Evolutionary conservation across 768 basidiomycete species (phyloP).

Genomic region (Mycena indigotica): DNA sequence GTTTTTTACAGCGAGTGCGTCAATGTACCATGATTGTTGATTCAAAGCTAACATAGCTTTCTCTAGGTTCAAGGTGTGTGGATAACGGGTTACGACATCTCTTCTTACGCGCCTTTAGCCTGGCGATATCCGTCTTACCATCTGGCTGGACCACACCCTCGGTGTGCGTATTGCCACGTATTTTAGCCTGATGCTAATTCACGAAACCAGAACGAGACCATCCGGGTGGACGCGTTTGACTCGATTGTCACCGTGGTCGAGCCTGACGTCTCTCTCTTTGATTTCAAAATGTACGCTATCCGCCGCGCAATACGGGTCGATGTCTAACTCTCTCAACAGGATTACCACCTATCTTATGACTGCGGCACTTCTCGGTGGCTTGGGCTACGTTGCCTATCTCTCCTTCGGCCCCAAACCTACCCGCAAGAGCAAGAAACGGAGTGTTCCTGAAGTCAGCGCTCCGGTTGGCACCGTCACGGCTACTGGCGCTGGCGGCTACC

Average conservation of each 20-base stretch:
- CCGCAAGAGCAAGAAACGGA: conserved; percentile 44
- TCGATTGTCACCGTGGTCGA: conserved; percentile 79
- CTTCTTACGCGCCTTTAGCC: conserved; percentile 45
- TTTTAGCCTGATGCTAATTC: background rate
- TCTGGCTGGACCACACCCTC: conserved; percentile 73
- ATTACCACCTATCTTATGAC: conserved; percentile 76
- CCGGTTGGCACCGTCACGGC: conserved; percentile 63
- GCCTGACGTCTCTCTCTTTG: conserved; percentile 75
- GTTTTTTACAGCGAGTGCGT: conserved; percentile 81
- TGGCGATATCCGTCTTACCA: conserved; percentile 69
- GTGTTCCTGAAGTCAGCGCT: conserved; percentile 47
- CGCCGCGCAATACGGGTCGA: conserved; percentile 4
- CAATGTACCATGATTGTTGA: too few species aligned
- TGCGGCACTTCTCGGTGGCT: conserved; percentile 59
- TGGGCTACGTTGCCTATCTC: conserved; percentile 64
- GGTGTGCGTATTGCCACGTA: conserved; percentile 49
- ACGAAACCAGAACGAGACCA: conserved; percentile 49
- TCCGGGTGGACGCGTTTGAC: conserved; percentile 72
- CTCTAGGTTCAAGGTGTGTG: conserved; percentile 63
- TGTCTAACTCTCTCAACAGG: conserved; percentile 27
- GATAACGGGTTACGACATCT: background rate
- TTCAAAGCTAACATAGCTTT: too few species aligned
- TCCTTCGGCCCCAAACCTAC: conserved; percentile 70
- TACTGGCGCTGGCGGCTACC: conserved; percentile 69
- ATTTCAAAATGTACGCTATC: conserved; percentile 70